Conservation (phyloP, 345 rosid species). For the Melaleuca alternifolia region DNA sequence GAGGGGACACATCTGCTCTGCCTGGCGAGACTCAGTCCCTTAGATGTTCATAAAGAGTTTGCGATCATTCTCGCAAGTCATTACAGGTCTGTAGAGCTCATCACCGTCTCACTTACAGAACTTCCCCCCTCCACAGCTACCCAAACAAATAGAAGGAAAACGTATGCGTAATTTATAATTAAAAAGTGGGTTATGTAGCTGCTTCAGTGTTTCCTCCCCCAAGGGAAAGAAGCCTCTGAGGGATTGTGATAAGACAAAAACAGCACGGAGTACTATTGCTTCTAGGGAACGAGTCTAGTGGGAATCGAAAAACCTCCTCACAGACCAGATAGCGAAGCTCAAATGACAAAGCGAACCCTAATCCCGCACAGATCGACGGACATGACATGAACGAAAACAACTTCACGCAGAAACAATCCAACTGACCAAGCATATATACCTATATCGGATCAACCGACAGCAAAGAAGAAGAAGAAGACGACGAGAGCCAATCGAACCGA, state of each 20-base stretch:
- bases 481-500: neutral
- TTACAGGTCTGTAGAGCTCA: conserved; percentile 93
- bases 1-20: neutral
- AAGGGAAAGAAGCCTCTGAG: neutral
- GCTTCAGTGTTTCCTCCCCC: conserved; percentile 23
- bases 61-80: conserved; percentile 91
- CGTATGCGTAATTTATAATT: neutral
- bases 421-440: neutral
- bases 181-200: conserved; percentile 24
- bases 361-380: neutral
- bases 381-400: neutral
- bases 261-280: conserved; percentile 58
- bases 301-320: conserved; percentile 53
- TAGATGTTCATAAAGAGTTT: conserved; percentile 63
- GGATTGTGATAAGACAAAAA: neutral
- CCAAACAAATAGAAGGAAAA: neutral
- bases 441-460: neutral
- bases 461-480: neutral
- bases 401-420: neutral
- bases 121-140: too few species aligned
- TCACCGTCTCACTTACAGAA: conserved; percentile 21
- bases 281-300: conserved; percentile 88
- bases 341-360: neutral
- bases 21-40: conserved; percentile 68
- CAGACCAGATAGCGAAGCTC: conserved; percentile 85